phyloP scores from a whole-genome alignment of 495 filamentous ascomycete genomes.

The Aspergillus biplanus region DNA sequence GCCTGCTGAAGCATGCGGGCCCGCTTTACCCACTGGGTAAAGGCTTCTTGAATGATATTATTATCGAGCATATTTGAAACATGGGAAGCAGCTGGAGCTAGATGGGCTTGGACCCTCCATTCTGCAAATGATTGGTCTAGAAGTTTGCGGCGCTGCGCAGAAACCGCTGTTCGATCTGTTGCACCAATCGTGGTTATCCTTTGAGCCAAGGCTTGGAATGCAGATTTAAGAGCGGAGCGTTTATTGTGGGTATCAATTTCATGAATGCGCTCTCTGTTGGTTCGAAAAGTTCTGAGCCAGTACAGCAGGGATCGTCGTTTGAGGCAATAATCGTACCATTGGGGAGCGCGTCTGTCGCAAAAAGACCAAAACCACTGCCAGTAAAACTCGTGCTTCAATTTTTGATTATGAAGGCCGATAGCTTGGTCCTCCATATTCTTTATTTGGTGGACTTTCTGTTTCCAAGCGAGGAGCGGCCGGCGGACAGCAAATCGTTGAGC shows the following conservation, averaged over 20 bases:
- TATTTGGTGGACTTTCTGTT: slow-evolving; percentile 41
- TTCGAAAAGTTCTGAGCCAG: slow-evolving; percentile 50
- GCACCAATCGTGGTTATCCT: slow-evolving; percentile 33
- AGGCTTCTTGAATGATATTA: slow-evolving; percentile 52
- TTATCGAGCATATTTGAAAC: slow-evolving; percentile 50
- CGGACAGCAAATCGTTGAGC: slow-evolving; percentile 62
- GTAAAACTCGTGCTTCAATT: slow-evolving; percentile 48
- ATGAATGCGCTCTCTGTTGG: slow-evolving; percentile 45
- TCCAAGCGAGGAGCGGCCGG: slow-evolving; percentile 62
- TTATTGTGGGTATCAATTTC: slow-evolving; percentile 42
- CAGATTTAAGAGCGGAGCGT: slow-evolving; percentile 29
- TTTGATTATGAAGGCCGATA: slow-evolving; percentile 44
- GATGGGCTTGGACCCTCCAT: slow-evolving; percentile 47
- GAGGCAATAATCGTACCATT: slow-evolving; percentile 51
- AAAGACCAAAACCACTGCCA: slow-evolving; percentile 61
- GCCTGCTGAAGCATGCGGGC: slow-evolving; percentile 56
- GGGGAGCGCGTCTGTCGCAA: slow-evolving; percentile 56
- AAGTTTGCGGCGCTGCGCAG: slow-evolving; percentile 34
- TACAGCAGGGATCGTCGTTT: slow-evolving; percentile 51
- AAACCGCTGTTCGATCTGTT: slow-evolving; percentile 38
- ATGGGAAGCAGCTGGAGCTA: slow-evolving; percentile 52
- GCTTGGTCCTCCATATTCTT: slow-evolving; percentile 44
- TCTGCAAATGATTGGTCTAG: slow-evolving; percentile 36
- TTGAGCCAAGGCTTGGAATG: slow-evolving; percentile 38
- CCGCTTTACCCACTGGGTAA: slow-evolving; percentile 56